phyloP scores from a whole-genome alignment of 1,139 yeast genomes.

The Spencermartinsiella ligniputridi region DNA sequence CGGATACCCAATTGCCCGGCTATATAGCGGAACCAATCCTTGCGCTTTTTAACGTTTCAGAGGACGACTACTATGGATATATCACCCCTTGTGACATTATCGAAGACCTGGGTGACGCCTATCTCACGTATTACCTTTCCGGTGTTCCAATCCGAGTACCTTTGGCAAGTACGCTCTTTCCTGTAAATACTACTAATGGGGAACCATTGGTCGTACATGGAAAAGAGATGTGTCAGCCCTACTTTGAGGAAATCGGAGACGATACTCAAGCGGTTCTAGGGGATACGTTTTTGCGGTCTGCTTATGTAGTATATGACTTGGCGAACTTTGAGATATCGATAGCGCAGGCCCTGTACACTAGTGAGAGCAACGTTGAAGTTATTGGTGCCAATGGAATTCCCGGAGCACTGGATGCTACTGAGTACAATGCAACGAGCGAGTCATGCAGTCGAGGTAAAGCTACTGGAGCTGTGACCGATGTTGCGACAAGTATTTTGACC shows the following conservation, averaged over 20 bases:
- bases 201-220: constrained; percentile 10
- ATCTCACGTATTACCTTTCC: constrained; percentile 14
- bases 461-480: too few relatives aligned
- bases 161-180: constrained; percentile 12
- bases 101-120: constrained; percentile 15
- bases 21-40: constrained; percentile 19
- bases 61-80: constrained; percentile 17
- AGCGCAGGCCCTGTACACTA: constrained; percentile 29
- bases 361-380: constrained; percentile 15
- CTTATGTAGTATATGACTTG: constrained; percentile 67
- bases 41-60: constrained; percentile 11
- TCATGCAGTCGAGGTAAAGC: too few relatives aligned
- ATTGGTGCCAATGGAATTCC: constrained; percentile 15
- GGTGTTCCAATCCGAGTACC: constrained; percentile 17
- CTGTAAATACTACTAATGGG: constrained; percentile 11
- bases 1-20: constrained; percentile 50
- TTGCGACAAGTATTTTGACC: too few relatives aligned
- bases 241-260: constrained; percentile 17
- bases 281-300: constrained; percentile 61
- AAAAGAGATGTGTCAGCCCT: constrained; percentile 16
- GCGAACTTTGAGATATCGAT: constrained; percentile 55
- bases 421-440: constrained; percentile 10
- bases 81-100: constrained; percentile 19
- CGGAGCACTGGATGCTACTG: constrained; percentile 9
- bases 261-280: constrained; percentile 50